Percentiles rank a stretch among this genome's conserved stretches.
These are phyloP conservation scores for Blastomyces emzantsi DNA, from an alignment of 2,329 filamentous ascomycete species.

Conservation along the genomic window DNA sequence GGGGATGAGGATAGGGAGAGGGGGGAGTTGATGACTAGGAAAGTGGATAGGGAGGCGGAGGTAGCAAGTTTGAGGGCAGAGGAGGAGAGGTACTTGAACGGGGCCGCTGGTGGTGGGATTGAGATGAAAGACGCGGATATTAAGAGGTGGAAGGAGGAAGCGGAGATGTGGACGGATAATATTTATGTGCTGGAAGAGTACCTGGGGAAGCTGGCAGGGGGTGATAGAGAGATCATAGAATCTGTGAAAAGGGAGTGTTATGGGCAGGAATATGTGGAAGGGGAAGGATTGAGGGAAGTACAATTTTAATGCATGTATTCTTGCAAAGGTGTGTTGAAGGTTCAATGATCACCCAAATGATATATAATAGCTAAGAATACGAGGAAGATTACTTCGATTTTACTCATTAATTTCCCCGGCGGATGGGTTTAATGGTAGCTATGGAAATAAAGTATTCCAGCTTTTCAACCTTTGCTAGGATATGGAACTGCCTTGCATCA, in stretches of 20 bases:
- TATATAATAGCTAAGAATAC: background rate
- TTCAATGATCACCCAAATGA: background rate
- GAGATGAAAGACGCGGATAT: slow-evolving; percentile 31
- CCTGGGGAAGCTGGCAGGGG: slow-evolving; percentile 30
- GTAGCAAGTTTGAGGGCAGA: slow-evolving; percentile 9
- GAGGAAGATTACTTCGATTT: background rate
- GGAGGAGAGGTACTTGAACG: slow-evolving; percentile 25
- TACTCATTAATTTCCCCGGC: background rate
- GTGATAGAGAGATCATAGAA: slow-evolving; percentile 39
- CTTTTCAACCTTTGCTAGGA: background rate
- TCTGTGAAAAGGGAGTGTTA: slow-evolving; percentile 41
- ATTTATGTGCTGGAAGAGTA: slow-evolving; percentile 37
- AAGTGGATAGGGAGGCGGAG: slow-evolving; percentile 11
- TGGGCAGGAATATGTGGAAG: slow-evolving; percentile 48
- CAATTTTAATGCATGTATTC: slow-evolving; percentile 10
- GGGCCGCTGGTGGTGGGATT: slow-evolving; percentile 10
- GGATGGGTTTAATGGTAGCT: background rate
- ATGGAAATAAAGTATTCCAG: background rate
- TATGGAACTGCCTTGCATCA: too few relatives aligned
- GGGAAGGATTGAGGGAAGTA: slow-evolving; percentile 41
- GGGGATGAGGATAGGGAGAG: slow-evolving; percentile 13
- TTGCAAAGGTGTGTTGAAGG: background rate
- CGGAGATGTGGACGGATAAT: slow-evolving; percentile 38
- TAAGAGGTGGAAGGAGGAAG: slow-evolving; percentile 24
- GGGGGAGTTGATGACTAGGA: slow-evolving; percentile 11